Conservation (phyloP, 2,329 filamentous ascomycete species). For the Pseudocercospora fuligena region DNA sequence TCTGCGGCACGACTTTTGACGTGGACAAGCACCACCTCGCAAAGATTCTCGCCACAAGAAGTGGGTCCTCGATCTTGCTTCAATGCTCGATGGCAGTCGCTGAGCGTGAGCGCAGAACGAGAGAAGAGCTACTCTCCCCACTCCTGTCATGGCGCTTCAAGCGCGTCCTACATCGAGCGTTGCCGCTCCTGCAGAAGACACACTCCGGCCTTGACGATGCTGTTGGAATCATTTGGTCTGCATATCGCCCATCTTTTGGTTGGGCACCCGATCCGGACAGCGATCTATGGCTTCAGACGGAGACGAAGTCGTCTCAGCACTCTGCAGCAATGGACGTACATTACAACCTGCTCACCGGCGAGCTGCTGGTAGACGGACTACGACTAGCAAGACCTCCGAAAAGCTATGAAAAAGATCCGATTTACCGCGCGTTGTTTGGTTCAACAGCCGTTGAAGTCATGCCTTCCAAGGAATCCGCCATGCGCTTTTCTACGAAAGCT, state of each 20-base stretch:
- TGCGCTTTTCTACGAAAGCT: constrained; percentile 54
- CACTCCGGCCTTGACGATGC: constrained; percentile 26
- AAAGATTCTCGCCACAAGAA: constrained; percentile 21
- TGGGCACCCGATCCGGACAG: constrained; percentile 4
- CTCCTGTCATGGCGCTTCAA: constrained; percentile 14
- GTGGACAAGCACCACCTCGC: constrained; percentile 26
- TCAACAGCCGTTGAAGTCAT: constrained; percentile 56
- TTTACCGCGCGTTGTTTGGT: constrained; percentile 60
- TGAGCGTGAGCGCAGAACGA: constrained; percentile 21
- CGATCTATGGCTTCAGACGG: constrained; percentile 14
- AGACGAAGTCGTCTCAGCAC: neutral
- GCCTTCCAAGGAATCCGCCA: constrained; percentile 58
- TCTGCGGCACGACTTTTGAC: constrained; percentile 59
- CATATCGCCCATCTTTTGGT: constrained; percentile 5
- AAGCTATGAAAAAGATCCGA: constrained; percentile 51
- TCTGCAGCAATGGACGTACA: constrained; percentile 38
- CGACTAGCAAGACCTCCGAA: constrained; percentile 59
- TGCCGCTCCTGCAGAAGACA: constrained; percentile 8
- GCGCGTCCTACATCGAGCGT: constrained; percentile 26
- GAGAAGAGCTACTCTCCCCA: neutral
- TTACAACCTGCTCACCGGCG: constrained; percentile 55
- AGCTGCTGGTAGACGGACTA: constrained; percentile 56
- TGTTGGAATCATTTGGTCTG: constrained; percentile 48
- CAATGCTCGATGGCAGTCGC: constrained; percentile 25
- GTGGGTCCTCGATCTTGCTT: constrained; percentile 26